These are phyloP conservation scores for Eucalyptus dawsonii DNA, from an alignment of 345 rosid species.

Conservation along the genomic window DNA sequence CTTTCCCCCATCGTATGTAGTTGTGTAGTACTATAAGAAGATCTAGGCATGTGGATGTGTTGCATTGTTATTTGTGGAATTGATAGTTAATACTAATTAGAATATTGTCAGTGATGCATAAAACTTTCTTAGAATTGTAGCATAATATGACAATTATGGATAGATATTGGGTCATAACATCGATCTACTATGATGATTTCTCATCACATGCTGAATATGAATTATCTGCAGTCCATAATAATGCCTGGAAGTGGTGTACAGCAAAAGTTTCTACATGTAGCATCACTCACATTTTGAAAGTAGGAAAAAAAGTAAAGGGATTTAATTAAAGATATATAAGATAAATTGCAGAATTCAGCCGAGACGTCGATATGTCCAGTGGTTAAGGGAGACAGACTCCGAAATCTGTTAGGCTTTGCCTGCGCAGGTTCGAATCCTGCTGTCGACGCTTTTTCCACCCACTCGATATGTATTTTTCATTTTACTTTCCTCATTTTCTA, in stretches of 20 bases:
- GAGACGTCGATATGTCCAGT: conserved; percentile 86
- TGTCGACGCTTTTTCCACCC: conserved; percentile 40
- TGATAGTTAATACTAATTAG: background rate
- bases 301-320: no score
- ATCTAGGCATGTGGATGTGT: background rate
- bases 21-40: background rate
- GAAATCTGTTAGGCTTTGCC: conserved; percentile 99
- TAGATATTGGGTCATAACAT: background rate
- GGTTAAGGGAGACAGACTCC: conserved; percentile 99
- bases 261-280: background rate
- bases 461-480: background rate
- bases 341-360: rapidly evolving
- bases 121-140: background rate
- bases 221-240: background rate
- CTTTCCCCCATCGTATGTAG: background rate
- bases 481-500: background rate
- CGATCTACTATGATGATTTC: background rate
- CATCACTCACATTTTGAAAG: rapidly evolving
- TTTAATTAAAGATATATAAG: rapidly evolving
- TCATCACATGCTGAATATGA: background rate
- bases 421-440: conserved; percentile 99
- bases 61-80: background rate
- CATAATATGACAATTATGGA: rapidly evolving
- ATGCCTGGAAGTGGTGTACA: no score
- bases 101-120: rapidly evolving